Base-by-base conservation (phyloP, 192 early-diverging fungal species). In the Coemansia sp. region DNA sequence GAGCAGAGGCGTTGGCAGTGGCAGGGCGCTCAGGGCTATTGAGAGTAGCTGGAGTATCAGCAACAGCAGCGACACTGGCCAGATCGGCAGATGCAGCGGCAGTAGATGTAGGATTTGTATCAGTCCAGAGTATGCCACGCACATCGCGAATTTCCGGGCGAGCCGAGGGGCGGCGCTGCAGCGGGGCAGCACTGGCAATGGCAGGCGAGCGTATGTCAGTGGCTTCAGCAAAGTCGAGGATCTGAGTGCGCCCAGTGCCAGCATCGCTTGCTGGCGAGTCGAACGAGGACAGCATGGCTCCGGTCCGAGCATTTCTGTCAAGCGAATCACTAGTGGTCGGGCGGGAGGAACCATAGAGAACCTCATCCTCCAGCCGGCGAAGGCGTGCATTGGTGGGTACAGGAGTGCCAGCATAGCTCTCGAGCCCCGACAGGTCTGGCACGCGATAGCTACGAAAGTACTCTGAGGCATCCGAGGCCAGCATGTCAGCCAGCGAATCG, bases 181-280 rank as follows among this genome's bases (percentile, higher is more conserved):
- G n/a, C 33, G 39, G 28, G 18, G 13, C 56, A 3, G 45, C 8
- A 8, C 20, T 20, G 0, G 36, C 11, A 26, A 34, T 18, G 24
- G 20, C 28, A 26, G 23, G 59, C 3, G 45, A 28, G 24, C 38
- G 50, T n/a, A 76, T 51, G 60, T 60, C 42, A 4, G 31, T 4
- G 4, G 73, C 35, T 60, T 71, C 70, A 13, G 73, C 55, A 69
- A 81, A 81, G 57, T 69, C 73, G 60, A 81, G 60, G 13, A 81
- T 81, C 55, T 68, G 78, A 16, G 78, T 81, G 20, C 67, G 62
- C 5, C 78, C 73, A 16, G 78, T 81, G 60, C 73, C 78, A 0
- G 78, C 58, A 0, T 81, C 78, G 56, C 78, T 81, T 55, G 55
- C 23, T 1, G 78, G 78, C 62, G 78, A 72, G 26, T 81, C 78